Conservation (phyloP, 257 asterid genomes). For the Jacaranda mimosifolia region DNA sequence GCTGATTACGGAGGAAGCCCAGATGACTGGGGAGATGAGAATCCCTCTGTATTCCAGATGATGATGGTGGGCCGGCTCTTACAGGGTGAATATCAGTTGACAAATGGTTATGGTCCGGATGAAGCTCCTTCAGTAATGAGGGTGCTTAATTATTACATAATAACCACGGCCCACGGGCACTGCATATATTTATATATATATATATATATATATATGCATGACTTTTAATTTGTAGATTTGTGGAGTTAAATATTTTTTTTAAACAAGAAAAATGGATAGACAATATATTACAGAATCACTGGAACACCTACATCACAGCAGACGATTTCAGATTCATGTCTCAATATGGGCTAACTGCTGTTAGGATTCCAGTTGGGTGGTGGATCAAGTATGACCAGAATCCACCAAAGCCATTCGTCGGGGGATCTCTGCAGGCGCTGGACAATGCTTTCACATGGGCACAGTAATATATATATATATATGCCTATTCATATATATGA, state of each 20-base stretch:
- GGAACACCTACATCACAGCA: constrained; percentile 31
- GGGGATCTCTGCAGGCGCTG: constrained; percentile 31
- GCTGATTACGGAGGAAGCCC: constrained; percentile 34
- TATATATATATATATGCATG: too few relatives aligned
- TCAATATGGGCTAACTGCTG: too few relatives aligned
- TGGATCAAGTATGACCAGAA: constrained; percentile 27
- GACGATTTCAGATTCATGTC: too few relatives aligned
- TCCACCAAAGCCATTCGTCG: constrained; percentile 38
- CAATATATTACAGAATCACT: constrained; percentile 10
- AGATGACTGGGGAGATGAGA: constrained; percentile 33
- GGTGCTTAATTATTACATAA: too few relatives aligned
- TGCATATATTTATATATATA: too few relatives aligned
- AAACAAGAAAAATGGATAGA: too few relatives aligned
- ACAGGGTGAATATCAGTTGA: neutral
- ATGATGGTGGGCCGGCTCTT: too few relatives aligned
- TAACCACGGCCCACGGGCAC: too few relatives aligned
- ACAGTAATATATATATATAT: constrained; percentile 5
- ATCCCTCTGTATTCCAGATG: too few relatives aligned
- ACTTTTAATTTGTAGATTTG: too few relatives aligned
- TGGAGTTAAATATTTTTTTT: too few relatives aligned
- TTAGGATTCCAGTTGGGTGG: constrained; percentile 37
- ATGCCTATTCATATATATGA: neutral
- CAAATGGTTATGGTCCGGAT: constrained; percentile 34
- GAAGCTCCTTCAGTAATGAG: constrained; percentile 22
- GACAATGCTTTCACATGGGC: constrained; percentile 35